Conservation (phyloP, 169 alveolate species). For the Amoebophrya sp. region DNA sequence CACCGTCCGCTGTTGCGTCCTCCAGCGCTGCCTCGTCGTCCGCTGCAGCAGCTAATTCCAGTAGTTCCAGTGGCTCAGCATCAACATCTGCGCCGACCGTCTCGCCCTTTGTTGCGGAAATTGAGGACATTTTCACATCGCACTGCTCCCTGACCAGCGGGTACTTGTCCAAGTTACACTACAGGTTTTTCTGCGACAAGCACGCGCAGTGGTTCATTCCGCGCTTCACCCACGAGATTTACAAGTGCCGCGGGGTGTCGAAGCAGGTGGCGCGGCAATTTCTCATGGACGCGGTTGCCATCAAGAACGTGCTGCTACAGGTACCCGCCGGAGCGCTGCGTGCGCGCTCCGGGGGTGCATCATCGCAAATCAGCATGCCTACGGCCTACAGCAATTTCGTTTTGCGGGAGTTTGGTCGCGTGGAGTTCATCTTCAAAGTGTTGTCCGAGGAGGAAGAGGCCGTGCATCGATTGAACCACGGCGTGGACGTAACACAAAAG, state of each 20-base stretch:
- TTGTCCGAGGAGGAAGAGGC: neutral
- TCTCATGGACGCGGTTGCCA: neutral
- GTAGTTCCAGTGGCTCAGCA: too few species aligned
- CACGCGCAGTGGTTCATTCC: constrained; percentile 16
- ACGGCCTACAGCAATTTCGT: neutral
- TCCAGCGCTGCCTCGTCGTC: too few species aligned
- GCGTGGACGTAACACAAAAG: neutral
- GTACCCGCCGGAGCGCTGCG: neutral
- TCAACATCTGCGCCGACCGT: too few species aligned
- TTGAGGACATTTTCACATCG: neutral
- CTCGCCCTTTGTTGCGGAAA: neutral
- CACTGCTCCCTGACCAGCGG: neutral
- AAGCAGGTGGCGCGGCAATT: neutral
- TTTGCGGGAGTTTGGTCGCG: neutral
- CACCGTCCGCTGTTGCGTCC: too few species aligned
- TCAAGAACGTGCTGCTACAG: neutral
- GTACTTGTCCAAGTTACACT: neutral
- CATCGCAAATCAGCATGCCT: neutral
- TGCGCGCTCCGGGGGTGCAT: too few species aligned
- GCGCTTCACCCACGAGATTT: neutral
- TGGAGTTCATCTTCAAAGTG: neutral
- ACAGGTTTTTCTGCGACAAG: neutral
- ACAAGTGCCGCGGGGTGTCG: neutral
- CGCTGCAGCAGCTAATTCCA: too few species aligned
- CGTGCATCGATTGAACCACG: neutral